Percentiles rank a stretch among this genome's conserved stretches.
Evolutionary conservation across 2,329 filamentous ascomycete genomes (phyloP).

Genomic region (Calonectria leucothoes): DNA sequence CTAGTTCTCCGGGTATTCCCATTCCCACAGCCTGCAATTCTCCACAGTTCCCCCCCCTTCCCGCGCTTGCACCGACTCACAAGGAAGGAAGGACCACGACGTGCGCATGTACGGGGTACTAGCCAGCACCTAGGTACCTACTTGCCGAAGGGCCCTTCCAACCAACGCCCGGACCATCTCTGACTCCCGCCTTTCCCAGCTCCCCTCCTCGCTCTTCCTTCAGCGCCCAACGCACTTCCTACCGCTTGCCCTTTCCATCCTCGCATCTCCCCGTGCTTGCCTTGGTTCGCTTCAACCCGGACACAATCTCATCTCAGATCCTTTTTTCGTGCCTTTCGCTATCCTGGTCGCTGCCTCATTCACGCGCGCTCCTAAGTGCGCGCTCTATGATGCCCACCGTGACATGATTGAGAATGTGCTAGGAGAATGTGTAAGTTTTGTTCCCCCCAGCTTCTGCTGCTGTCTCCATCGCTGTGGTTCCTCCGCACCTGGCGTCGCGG

Average conservation of each 20-base stretch:
- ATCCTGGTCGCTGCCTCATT: conserved; percentile 34
- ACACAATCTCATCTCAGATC: conserved; percentile 18
- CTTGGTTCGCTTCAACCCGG: not conserved
- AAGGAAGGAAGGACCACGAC: not conserved
- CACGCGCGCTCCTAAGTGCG: conserved; percentile 43
- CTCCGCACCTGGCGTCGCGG: conserved; percentile 30
- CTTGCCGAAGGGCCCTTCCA: not conserved
- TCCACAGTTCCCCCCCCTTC: not conserved
- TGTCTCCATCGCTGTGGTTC: conserved; percentile 13
- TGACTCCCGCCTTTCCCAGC: conserved; percentile 27
- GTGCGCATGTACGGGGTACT: not conserved
- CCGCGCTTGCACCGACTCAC: not conserved
- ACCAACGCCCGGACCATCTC: conserved; percentile 15
- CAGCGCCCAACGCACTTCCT: conserved; percentile 27
- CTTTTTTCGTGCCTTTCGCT: conserved; percentile 20
- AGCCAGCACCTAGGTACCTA: not conserved
- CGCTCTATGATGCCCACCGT: conserved; percentile 48
- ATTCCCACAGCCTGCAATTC: not conserved
- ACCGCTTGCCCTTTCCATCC: conserved; percentile 32
- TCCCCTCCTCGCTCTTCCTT: conserved; percentile 37
- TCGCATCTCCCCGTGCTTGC: conserved; percentile 27
- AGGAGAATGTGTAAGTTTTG: conserved; percentile 56
- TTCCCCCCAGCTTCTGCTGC: conserved; percentile 16
- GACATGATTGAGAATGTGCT: conserved; percentile 52
- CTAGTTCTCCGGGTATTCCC: not conserved